Percentiles rank a stretch among this genome's conserved stretches.
These are phyloP conservation scores for Sporisorium iseilematis-ciliati DNA, from an alignment of 1,284 basidiomycete genomes.

Conservation along the genomic window DNA sequence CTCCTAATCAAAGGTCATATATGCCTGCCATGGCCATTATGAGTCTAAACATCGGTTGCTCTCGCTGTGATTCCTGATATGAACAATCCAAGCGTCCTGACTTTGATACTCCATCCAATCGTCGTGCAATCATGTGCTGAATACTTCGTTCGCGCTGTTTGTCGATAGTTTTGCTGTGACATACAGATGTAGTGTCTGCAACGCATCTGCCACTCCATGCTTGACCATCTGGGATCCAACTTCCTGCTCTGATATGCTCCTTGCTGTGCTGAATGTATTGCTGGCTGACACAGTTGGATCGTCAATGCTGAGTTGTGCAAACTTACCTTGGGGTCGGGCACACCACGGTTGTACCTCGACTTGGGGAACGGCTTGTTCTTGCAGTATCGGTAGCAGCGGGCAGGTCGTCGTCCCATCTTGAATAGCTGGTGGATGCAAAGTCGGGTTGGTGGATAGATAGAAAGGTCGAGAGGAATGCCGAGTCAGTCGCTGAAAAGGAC, in stretches of 20 bases:
- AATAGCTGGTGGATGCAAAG: constrained; percentile 38
- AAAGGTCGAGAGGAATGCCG: constrained; percentile 17
- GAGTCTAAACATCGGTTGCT: too few relatives aligned
- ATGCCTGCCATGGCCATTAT: too few relatives aligned
- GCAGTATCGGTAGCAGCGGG: constrained; percentile 70
- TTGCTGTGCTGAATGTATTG: background rate
- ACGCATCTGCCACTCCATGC: too few relatives aligned
- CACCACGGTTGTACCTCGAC: constrained; percentile 89
- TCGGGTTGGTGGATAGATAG: constrained; percentile 4
- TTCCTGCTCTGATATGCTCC: background rate
- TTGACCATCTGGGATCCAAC: background rate
- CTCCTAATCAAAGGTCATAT: too few relatives aligned
- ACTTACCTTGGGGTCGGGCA: constrained; percentile 68
- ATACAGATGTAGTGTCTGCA: too few relatives aligned
- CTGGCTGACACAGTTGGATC: constrained; percentile 12
- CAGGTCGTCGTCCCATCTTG: constrained; percentile 64
- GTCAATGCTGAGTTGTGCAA: constrained; percentile 9
- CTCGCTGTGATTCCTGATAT: too few relatives aligned
- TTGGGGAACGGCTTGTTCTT: constrained; percentile 70
- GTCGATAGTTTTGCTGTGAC: background rate
- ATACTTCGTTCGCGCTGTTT: too few relatives aligned
- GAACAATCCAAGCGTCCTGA: too few relatives aligned
- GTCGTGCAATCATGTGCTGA: too few relatives aligned
- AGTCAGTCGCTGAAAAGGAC: constrained; percentile 24
- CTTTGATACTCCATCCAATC: too few relatives aligned